Evolutionary conservation across 495 filamentous ascomycete species (phyloP).

Genomic region (Oleoguttula mirabilis): DNA sequence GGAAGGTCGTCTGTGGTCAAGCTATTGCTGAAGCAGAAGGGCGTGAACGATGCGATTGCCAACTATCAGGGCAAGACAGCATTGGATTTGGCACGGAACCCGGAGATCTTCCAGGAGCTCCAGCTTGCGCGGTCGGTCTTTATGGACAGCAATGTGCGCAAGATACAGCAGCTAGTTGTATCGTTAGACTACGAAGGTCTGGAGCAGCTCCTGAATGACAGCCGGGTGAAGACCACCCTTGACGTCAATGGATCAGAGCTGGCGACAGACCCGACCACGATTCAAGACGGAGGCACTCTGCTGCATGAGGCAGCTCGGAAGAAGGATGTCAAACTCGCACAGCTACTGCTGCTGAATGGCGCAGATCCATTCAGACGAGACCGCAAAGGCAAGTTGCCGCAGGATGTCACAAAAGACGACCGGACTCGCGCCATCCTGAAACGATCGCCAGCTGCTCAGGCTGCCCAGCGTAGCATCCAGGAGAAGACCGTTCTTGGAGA

Average conservation of each 20-base stretch:
- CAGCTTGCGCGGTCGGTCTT: constrained; percentile 85
- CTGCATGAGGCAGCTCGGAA: constrained; percentile 87
- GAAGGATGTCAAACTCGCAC: constrained; percentile 71
- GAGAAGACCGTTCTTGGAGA: constrained; percentile 88
- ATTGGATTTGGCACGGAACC: constrained; percentile 77
- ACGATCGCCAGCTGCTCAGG: constrained; percentile 84
- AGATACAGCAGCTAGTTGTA: constrained; percentile 65
- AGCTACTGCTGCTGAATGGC: constrained; percentile 81
- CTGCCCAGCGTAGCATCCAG: constrained; percentile 89
- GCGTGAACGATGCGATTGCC: constrained; percentile 78
- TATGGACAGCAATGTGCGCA: constrained; percentile 69
- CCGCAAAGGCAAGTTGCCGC: constrained; percentile 86
- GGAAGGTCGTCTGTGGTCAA: constrained; percentile 67
- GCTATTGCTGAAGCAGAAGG: constrained; percentile 62
- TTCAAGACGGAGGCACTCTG: constrained; percentile 70
- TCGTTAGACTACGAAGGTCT: constrained; percentile 62
- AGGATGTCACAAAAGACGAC: constrained; percentile 96
- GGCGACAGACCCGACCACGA: constrained; percentile 63
- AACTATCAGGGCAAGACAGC: constrained; percentile 81
- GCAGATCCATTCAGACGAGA: constrained; percentile 96
- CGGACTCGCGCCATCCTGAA: constrained; percentile 75
- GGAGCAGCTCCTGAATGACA: constrained; percentile 68
- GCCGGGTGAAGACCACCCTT: constrained; percentile 66
- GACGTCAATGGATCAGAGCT: constrained; percentile 87
- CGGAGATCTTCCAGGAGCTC: constrained; percentile 89